phyloP scores from a whole-genome alignment of 371 early-diverging fungal species.

The Mortierella sp. region DNA sequence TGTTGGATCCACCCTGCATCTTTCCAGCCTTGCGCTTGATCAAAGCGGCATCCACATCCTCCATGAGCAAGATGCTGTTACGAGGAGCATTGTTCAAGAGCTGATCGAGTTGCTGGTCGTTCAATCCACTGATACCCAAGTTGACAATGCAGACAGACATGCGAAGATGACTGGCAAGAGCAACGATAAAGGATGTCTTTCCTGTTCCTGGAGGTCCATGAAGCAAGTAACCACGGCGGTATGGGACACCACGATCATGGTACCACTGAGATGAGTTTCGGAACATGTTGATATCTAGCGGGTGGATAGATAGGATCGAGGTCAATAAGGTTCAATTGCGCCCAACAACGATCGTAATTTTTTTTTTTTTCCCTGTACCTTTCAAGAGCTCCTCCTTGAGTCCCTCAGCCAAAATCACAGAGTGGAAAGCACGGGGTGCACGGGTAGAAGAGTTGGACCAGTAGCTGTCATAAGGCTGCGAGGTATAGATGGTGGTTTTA shows the following conservation, averaged over 20 bases:
- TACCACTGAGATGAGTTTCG: conserved; percentile 51
- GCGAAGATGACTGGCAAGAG: conserved; percentile 76
- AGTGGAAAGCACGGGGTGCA: conserved; percentile 51
- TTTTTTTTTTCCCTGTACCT: conserved; percentile 14
- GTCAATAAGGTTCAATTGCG: neutral
- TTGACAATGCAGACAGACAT: conserved; percentile 82
- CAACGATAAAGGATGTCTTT: conserved; percentile 85
- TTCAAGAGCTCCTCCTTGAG: conserved; percentile 48
- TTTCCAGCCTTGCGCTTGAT: conserved; percentile 51
- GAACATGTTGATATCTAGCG: conserved; percentile 40
- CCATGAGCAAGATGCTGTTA: conserved; percentile 85
- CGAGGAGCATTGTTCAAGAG: conserved; percentile 78
- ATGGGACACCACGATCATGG: conserved; percentile 68
- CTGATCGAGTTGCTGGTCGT: conserved; percentile 71
- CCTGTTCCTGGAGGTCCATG: conserved; percentile 88
- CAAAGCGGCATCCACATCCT: conserved; percentile 85
- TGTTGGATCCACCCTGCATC: conserved; percentile 40
- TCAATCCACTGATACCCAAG: conserved; percentile 68
- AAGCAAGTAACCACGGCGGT: conserved; percentile 79
- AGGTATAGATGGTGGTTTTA: conserved; percentile 52
- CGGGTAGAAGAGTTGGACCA: conserved; percentile 46
- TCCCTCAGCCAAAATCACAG: conserved; percentile 51
- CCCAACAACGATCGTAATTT: neutral
- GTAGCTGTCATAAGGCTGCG: conserved; percentile 49
- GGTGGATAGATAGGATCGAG: neutral